Evolutionary conservation across 75 land plant genomes (phyloP).

Genomic region (Pinus tabuliformis): DNA sequence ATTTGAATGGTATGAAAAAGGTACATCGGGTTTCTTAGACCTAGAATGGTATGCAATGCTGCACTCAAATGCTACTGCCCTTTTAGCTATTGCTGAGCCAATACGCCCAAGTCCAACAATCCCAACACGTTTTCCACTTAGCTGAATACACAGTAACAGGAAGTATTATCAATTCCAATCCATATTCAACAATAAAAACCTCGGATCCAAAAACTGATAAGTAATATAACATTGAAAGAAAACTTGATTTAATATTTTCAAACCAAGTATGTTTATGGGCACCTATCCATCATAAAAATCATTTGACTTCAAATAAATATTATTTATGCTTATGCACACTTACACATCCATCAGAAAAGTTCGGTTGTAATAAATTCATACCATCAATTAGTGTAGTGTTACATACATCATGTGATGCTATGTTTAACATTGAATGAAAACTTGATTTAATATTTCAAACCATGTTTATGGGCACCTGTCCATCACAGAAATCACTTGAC

Average conservation of each 20-base stretch:
- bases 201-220: neutral
- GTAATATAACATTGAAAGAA: neutral
- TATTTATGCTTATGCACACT: neutral
- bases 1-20: conserved; percentile 57
- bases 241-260: too few relatives aligned
- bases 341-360: neutral
- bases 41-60: conserved; percentile 71
- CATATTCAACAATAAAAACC: neutral
- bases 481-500: too few relatives aligned
- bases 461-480: too few relatives aligned
- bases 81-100: conserved; percentile 79
- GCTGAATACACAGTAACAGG: conserved; percentile 44
- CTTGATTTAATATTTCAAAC: too few relatives aligned
- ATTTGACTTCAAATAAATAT: too few relatives aligned
- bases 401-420: neutral
- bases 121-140: conserved; percentile 88
- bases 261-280: too few relatives aligned
- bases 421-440: too few relatives aligned
- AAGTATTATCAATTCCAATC: neutral
- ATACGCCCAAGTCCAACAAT: conserved; percentile 93
- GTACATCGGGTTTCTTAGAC: conserved; percentile 55
- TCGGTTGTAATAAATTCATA: neutral
- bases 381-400: neutral
- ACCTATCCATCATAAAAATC: too few relatives aligned
- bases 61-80: conserved; percentile 86